A percentile compares a stretch with the other conserved stretches of the same genome.
Conservation (phyloP, 2,329 filamentous ascomycete species). For the Lachnellula willkommii region DNA sequence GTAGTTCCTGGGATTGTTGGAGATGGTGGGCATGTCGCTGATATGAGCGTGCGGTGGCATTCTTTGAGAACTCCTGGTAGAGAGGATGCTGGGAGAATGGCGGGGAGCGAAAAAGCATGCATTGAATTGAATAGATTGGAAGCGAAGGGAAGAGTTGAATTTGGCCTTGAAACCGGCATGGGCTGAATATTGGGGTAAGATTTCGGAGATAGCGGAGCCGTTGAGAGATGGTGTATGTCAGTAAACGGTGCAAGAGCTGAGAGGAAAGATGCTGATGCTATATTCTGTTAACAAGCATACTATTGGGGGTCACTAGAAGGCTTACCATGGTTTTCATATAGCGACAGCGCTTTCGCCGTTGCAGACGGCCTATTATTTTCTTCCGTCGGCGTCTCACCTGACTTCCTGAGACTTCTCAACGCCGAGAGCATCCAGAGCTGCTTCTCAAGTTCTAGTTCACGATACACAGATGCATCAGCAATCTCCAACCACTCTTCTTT, state of each 20-base stretch:
- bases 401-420: conserved; percentile 39
- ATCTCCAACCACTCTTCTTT: conserved; percentile 45
- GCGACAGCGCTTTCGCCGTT: conserved; percentile 21
- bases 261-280: conserved; percentile 27
- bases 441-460: conserved; percentile 49
- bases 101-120: conserved; percentile 51
- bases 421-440: conserved; percentile 59
- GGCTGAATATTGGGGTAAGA: conserved; percentile 32
- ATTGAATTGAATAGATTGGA: conserved; percentile 42
- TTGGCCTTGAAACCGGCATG: conserved; percentile 32
- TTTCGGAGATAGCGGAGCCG: conserved; percentile 31
- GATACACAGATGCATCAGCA: conserved; percentile 43
- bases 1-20: not conserved
- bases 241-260: conserved; percentile 32
- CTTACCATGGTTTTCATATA: conserved; percentile 31
- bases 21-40: conserved; percentile 1
- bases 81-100: conserved; percentile 50
- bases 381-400: conserved; percentile 28
- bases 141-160: conserved; percentile 34
- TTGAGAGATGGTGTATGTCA: conserved; percentile 41
- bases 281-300: not conserved
- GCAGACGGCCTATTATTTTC: conserved; percentile 14
- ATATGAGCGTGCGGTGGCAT: conserved; percentile 51
- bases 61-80: conserved; percentile 52
- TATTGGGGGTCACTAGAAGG: not conserved